Percentiles rank a stretch among this genome's conserved stretches.
phyloP scores from a whole-genome alignment of 495 filamentous ascomycete species.

The Opeltia flavorubescens region DNA sequence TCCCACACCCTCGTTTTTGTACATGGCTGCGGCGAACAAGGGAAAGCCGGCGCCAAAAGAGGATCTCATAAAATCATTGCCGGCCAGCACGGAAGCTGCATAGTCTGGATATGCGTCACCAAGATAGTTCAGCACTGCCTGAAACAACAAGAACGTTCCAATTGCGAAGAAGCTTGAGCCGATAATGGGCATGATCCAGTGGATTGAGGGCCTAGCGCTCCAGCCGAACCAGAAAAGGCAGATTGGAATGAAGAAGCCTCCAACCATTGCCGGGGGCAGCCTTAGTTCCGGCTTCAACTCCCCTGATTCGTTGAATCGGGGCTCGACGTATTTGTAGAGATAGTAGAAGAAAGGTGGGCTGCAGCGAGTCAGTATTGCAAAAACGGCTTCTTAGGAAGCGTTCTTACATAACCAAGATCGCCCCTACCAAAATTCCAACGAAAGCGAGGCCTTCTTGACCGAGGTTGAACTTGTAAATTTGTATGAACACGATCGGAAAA shows the following conservation, averaged over 20 bases:
- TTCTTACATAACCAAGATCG: slow-evolving; percentile 20
- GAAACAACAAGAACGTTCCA: slow-evolving; percentile 43
- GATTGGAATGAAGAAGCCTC: slow-evolving; percentile 31
- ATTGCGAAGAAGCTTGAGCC: slow-evolving; percentile 38
- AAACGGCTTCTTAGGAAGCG: neutral
- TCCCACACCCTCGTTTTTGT: slow-evolving; percentile 44
- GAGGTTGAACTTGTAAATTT: slow-evolving; percentile 33
- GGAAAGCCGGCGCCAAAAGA: slow-evolving; percentile 36
- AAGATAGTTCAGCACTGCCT: slow-evolving; percentile 29
- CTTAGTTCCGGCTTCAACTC: slow-evolving; percentile 29
- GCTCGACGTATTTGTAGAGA: slow-evolving; percentile 25
- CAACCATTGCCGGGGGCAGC: slow-evolving; percentile 26
- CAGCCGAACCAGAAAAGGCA: slow-evolving; percentile 48
- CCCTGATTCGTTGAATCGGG: slow-evolving; percentile 25
- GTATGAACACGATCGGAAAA: slow-evolving; percentile 38
- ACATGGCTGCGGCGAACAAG: slow-evolving; percentile 37
- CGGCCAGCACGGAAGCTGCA: slow-evolving; percentile 35
- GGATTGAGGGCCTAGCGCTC: slow-evolving; percentile 26
- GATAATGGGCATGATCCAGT: slow-evolving; percentile 42
- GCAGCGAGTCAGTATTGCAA: no score
- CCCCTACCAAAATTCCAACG: slow-evolving; percentile 33
- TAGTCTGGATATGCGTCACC: slow-evolving; percentile 26
- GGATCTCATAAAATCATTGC: slow-evolving; percentile 34
- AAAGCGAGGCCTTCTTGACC: slow-evolving; percentile 35
- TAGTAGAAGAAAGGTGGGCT: slow-evolving; percentile 31